Base-by-base conservation (phyloP, 208 protist genomes). In the Trypanosoma avium region DNA sequence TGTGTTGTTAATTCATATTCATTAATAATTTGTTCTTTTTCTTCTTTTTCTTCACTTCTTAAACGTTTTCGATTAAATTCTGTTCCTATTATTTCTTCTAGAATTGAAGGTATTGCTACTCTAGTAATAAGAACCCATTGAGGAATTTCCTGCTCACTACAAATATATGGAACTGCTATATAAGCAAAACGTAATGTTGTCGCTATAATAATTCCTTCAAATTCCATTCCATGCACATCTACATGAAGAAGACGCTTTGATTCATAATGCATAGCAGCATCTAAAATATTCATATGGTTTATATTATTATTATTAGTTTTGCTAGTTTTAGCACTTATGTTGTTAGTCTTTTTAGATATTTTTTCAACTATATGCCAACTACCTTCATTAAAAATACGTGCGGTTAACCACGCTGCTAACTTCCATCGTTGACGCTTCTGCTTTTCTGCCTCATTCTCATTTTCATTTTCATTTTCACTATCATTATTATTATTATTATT, bases 181-280 rank as follows among this genome's bases (percentile, higher is more conserved):
- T 92, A 92, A 10, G 82, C 82, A 72, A 90, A 95, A 12, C 79
- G 89, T 22, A 56, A 42, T 21, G 84, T 90, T 46, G 63, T 47
- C 8, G 66, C 89, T 4, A 91, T 55, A 42, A 90, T 36, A 29
- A 82, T 32, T 4, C 73, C 85, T 21, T 77, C 58, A 46, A 87
- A 78, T 65, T 92, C 83, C 63, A 95, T 80, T 15, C 89, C 89
- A 8, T 77, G 61, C 24, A 79, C 86, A 69, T 95, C 89, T 12
- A 67, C 78, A 62, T 95, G 89, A 42, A 80, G 49, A 57, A 90
- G 12, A 35, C 54, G 69, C 45, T 62, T 61, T 22, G 32, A 45
- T n/a, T 30, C 35, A 24, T 53, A 1, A 21, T 48, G 35, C 32
- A 42, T 47, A 8, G 60, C 50, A 10, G 33, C 61, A 35, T 67